Percentiles rank a stretch among this genome's conserved stretches.
These are phyloP conservation scores for Tylopilus sp. DNA, from an alignment of 1,284 basidiomycete species.

Conservation along the genomic window DNA sequence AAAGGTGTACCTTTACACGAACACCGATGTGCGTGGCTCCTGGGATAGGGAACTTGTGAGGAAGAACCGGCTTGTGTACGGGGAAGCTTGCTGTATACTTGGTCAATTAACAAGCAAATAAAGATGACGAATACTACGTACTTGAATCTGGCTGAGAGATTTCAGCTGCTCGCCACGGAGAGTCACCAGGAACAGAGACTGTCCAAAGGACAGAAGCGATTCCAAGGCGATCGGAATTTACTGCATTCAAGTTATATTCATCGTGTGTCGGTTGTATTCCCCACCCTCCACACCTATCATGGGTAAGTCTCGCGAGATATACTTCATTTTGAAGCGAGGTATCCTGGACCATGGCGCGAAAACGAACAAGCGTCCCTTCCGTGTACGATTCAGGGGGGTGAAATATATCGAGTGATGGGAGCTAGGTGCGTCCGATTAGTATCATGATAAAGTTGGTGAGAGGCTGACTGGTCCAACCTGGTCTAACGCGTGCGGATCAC, in stretches of 20 bases:
- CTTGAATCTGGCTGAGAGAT: slow-evolving; percentile 45
- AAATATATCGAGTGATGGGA: slow-evolving; percentile 61
- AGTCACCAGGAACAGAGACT: slow-evolving; percentile 74
- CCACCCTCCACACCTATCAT: slow-evolving; percentile 73
- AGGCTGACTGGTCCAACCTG: slow-evolving; percentile 47
- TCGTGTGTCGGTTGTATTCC: slow-evolving; percentile 57
- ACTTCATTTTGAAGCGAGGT: slow-evolving; percentile 78
- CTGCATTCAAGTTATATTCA: slow-evolving; percentile 36
- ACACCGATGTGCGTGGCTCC: slow-evolving; percentile 67
- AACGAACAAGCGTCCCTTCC: slow-evolving; percentile 69
- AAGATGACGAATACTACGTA: slow-evolving; percentile 20
- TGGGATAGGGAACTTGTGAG: slow-evolving; percentile 74
- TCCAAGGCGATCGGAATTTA: slow-evolving; percentile 64
- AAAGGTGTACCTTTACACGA: slow-evolving; percentile 69
- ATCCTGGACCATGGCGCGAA: slow-evolving; percentile 84
- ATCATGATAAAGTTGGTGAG: background rate
- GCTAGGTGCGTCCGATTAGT: slow-evolving; percentile 49
- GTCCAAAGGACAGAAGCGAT: slow-evolving; percentile 77
- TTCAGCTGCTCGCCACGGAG: slow-evolving; percentile 57
- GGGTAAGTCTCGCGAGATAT: slow-evolving; percentile 63
- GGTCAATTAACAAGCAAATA: slow-evolving; percentile 7
- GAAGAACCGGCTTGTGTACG: slow-evolving; percentile 42
- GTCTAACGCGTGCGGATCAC: slow-evolving; percentile 50
- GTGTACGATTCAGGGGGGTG: slow-evolving; percentile 60
- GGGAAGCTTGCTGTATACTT: slow-evolving; percentile 31